Evolutionary conservation across 2,329 filamentous ascomycete species (phyloP), one percentile per base, ranked within the genome.

Genomic region (Arthrobotrys megalospora): DNA sequence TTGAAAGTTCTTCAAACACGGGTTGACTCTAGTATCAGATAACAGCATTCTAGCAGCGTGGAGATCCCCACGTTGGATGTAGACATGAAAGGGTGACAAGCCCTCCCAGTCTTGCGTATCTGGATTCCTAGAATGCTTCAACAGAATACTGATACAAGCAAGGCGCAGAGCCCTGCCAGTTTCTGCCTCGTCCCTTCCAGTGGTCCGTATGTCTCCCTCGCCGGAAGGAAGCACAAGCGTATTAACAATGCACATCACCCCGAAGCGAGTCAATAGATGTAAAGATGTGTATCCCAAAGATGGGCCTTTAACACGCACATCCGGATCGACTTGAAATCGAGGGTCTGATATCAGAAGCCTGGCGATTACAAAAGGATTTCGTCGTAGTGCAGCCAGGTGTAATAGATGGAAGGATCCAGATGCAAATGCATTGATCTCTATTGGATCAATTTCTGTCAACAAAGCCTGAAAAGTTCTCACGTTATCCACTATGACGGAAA

Each of bases 231-330:
- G n/a, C 45, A 48, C 45, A 14, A 52, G 19, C 21, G 48, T 52
- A 11, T 52, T 52, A 28, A 28, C 10, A 32, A 52, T 28, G 21
- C 5, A 32, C 21, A 52, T 45, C 19, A n/a, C 36, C 16, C 16
- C 11, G 36, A n/a, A 47, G 34, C 38, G 58, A 16, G 6, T 28
- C 12, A 63, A 8, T 11, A 63, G 12, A 47, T 63, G 58, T n/a
- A 63, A 32, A 28, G 34, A 28, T 14, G 58, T 63, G 6, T 21
- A 47, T 32, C 58, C 58, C 12, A 63, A 28, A 47, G n/a, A 63
- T 28, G 58, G 58, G 32, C 58, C 58, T 47, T 63, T 63, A 11
- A 63, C 38, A 47, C 58, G 58, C 11, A 63, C 21, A n/a, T 63
- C 38, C 12, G 38, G 38, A 28, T 63, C 38, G 21, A 63, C 38